These are phyloP conservation scores for Aspergillus fischeri DNA, from an alignment of 2,329 filamentous ascomycete species.

Conservation along the genomic window DNA sequence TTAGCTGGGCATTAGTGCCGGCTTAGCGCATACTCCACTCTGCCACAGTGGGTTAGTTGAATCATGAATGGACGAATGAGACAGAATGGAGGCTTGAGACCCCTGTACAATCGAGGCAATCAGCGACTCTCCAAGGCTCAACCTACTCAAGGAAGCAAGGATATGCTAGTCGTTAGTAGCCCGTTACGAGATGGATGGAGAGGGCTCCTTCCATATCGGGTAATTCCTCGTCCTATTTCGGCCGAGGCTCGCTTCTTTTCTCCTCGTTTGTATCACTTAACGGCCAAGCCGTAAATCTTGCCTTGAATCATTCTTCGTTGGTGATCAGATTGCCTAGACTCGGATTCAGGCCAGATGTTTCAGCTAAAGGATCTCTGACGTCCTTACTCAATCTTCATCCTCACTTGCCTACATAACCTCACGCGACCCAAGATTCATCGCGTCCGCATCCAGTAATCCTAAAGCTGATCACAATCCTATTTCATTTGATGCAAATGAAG, in stretches of 20 bases:
- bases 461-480: slow-evolving; percentile 15
- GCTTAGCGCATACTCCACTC: neutral
- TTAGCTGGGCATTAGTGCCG: neutral
- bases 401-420: slow-evolving; percentile 3
- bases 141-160: too few relatives aligned
- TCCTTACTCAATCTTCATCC: neutral
- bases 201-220: neutral
- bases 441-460: slow-evolving; percentile 11
- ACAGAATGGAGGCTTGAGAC: neutral
- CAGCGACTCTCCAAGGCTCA: too few relatives aligned
- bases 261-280: neutral
- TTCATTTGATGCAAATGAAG: neutral
- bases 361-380: neutral
- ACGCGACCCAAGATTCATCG: slow-evolving; percentile 1
- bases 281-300: neutral
- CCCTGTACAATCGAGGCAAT: too few relatives aligned
- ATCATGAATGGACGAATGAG: neutral
- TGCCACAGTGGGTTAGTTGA: neutral
- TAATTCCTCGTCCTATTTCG: neutral
- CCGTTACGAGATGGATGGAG: neutral
- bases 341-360: neutral
- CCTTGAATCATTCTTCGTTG: neutral
- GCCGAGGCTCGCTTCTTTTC: neutral
- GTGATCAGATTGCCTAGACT: neutral
- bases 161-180: too few relatives aligned